Conservation (phyloP, 1,284 basidiomycete genomes). For the Papiliotrema terrestris region DNA sequence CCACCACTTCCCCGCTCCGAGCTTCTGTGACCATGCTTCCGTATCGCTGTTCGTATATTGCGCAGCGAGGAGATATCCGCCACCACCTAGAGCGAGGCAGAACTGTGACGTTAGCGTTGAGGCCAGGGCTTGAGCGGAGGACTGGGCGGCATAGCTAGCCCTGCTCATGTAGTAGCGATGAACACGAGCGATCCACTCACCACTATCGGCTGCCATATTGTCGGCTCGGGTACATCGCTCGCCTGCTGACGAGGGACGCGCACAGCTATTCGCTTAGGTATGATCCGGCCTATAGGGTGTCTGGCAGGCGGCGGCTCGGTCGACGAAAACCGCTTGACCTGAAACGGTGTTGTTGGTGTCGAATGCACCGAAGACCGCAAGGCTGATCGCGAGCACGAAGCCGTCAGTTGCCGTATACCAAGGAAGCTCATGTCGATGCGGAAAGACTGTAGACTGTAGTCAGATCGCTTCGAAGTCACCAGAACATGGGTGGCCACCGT, state of each 20-base stretch:
- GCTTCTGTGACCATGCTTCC: slow-evolving; percentile 29
- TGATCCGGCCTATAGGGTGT: slow-evolving; percentile 18
- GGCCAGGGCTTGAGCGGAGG: too few relatives aligned
- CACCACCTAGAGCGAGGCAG: slow-evolving; percentile 31
- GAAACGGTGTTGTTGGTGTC: background rate
- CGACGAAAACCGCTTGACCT: background rate
- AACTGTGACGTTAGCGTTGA: slow-evolving; percentile 25
- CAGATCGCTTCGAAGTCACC: background rate
- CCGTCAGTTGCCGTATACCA: background rate
- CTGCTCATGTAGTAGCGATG: too few relatives aligned
- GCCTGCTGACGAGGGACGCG: slow-evolving; percentile 5
- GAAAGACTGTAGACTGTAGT: background rate
- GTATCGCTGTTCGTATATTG: slow-evolving; percentile 44
- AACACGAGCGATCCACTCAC: too few relatives aligned
- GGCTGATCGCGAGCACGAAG: background rate
- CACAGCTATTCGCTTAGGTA: slow-evolving; percentile 37
- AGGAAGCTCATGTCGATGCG: background rate
- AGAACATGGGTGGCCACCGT: too few relatives aligned
- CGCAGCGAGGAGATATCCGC: slow-evolving; percentile 33
- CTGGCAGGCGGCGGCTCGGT: background rate
- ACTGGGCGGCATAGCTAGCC: too few relatives aligned
- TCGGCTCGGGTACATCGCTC: slow-evolving; percentile 16
- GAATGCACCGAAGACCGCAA: background rate
- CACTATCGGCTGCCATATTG: slow-evolving; percentile 41
- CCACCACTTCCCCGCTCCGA: slow-evolving; percentile 34